Conservation (phyloP, 108 stramenopile species). For the Stephanodiscus triporus region DNA sequence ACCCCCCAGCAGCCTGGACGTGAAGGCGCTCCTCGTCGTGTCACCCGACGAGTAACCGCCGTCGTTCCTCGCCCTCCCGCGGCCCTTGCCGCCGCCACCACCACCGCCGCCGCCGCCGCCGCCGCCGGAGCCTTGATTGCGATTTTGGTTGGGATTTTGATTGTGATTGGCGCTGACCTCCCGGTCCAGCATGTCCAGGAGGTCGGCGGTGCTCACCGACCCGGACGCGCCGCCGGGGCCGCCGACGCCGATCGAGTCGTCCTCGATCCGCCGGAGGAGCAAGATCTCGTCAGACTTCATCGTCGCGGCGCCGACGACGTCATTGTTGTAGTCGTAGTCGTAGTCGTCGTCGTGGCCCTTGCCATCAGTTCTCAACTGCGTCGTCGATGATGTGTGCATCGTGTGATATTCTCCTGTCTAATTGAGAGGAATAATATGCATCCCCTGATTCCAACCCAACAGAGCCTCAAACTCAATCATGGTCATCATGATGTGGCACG, state of each 20-base stretch:
- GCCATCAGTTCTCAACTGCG: no score
- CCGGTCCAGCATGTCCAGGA: conserved; percentile 24
- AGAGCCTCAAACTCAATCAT: no score
- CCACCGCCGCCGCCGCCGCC: neutral
- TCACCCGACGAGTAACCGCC: no score
- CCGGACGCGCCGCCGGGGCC: neutral
- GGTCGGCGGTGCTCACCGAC: conserved; percentile 14
- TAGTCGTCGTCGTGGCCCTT: no score
- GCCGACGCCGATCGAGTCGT: neutral
- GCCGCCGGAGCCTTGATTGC: neutral
- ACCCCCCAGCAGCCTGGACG: neutral
- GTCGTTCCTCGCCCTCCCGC: neutral
- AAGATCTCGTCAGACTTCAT: neutral
- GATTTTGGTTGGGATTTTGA: no score
- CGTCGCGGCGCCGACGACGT: neutral
- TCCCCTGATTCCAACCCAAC: no score
- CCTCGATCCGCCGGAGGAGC: neutral
- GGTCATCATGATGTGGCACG: no score
- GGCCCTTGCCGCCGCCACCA: neutral
- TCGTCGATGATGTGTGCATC: no score
- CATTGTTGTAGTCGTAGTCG: no score
- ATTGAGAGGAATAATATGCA: no score
- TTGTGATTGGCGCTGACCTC: neutral
- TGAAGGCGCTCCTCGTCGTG: neutral
- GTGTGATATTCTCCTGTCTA: no score